phyloP scores from a whole-genome alignment of 129 eudicot genomes.

The Helichrysum umbraculigerum region DNA sequence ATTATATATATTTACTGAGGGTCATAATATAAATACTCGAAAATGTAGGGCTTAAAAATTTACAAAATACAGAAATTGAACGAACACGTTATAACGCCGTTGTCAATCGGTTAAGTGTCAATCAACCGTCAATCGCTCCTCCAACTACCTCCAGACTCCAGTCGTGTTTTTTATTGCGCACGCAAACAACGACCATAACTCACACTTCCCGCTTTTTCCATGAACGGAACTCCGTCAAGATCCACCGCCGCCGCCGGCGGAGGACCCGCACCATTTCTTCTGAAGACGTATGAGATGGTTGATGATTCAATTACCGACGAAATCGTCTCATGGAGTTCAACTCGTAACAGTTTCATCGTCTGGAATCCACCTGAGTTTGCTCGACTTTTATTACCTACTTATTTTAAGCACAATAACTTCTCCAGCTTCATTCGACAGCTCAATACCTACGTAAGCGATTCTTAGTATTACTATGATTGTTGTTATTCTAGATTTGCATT shows the following conservation, averaged over 20 bases:
- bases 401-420: constrained; percentile 68
- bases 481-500: not conserved
- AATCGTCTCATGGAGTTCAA: constrained; percentile 63
- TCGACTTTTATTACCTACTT: constrained; percentile 56
- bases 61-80: no score
- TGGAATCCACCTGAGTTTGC: constrained; percentile 77
- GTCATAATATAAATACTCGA: no score
- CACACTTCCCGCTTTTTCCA: not conserved
- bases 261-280: constrained; percentile 15
- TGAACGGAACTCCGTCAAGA: not conserved
- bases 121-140: not conserved
- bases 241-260: not conserved
- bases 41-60: no score
- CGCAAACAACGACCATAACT: constrained; percentile 11
- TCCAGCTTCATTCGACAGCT: constrained; percentile 74
- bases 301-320: constrained; percentile 58
- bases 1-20: no score
- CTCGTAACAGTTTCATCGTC: constrained; percentile 53
- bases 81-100: not conserved
- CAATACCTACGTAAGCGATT: constrained; percentile 54
- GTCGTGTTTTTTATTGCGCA: not conserved
- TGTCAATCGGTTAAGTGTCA: not conserved
- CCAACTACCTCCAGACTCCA: not conserved
- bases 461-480: not conserved
- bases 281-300: constrained; percentile 34